These are phyloP conservation scores for Globisporangium lucens DNA, from an alignment of 352 stramenopile genomes.

Conservation along the genomic window DNA sequence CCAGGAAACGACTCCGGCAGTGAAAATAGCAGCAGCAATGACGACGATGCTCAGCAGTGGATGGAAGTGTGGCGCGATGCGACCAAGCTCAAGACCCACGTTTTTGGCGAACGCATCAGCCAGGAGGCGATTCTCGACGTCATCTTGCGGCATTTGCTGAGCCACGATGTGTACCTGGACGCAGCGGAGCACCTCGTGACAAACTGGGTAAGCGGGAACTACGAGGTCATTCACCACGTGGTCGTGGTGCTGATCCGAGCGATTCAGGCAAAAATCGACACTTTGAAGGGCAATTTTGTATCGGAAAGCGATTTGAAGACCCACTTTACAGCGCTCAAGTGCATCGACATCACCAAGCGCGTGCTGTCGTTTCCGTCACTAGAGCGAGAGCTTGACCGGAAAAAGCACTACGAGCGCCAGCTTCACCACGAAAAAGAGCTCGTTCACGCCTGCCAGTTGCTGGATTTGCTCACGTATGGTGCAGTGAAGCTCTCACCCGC, in stretches of 20 bases:
- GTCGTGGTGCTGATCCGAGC: constrained; percentile 33
- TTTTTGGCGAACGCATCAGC: constrained; percentile 56
- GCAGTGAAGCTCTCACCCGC: constrained; percentile 37
- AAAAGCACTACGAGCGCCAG: constrained; percentile 28
- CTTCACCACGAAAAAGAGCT: constrained; percentile 30
- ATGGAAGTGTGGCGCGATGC: constrained; percentile 56
- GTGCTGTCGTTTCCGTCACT: constrained; percentile 35
- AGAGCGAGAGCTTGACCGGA: constrained; percentile 20
- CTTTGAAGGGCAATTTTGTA: constrained; percentile 29
- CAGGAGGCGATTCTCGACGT: constrained; percentile 55
- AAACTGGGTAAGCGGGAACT: constrained; percentile 51
- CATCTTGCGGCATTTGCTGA: constrained; percentile 51
- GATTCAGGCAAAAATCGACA: constrained; percentile 34
- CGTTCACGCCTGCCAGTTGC: constrained; percentile 43
- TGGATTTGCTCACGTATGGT: constrained; percentile 59
- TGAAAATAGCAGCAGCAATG: constrained; percentile 7
- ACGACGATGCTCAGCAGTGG: constrained; percentile 28
- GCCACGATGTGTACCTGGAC: constrained; percentile 21
- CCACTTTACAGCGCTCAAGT: constrained; percentile 30
- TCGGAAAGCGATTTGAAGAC: constrained; percentile 26
- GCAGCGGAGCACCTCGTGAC: constrained; percentile 42
- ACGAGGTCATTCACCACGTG: constrained; percentile 40
- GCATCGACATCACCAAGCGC: constrained; percentile 30
- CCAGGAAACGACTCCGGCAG: background rate
- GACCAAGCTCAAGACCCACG: constrained; percentile 66